Percentiles rank a stretch among this genome's conserved stretches.
Conservation (phyloP, 1,284 basidiomycete genomes). For the Moesziomyces antarcticus region DNA sequence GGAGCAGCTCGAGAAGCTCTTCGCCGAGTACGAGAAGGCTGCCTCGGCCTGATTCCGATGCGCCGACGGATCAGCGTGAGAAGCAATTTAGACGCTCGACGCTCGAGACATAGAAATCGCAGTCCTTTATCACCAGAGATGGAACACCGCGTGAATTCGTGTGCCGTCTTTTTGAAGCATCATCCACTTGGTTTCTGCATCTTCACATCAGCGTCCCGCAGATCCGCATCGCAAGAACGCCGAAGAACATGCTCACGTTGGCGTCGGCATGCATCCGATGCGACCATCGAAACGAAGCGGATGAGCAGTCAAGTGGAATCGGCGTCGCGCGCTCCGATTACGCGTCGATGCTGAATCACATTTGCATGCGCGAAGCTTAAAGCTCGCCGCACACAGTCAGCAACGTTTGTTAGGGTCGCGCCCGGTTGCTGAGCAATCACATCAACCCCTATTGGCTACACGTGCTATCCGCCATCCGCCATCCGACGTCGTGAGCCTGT, state of each 20-base stretch:
- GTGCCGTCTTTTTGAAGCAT: too few relatives aligned
- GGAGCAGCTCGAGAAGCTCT: constrained; percentile 49
- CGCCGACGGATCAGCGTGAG: not conserved
- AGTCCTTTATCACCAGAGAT: not conserved
- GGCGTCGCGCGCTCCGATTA: not conserved
- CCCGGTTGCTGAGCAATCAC: too few relatives aligned
- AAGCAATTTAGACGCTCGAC: not conserved
- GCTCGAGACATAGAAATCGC: not conserved
- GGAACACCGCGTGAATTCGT: not conserved
- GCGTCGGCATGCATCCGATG: not conserved
- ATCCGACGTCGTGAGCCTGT: too few relatives aligned
- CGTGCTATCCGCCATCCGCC: too few relatives aligned
- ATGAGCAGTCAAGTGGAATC: not conserved
- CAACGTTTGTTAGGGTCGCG: too few relatives aligned
- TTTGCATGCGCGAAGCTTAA: not conserved
- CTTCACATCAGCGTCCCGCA: too few relatives aligned
- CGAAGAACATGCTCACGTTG: not conserved
- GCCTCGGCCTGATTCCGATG: constrained; percentile 7
- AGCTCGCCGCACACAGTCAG: not conserved
- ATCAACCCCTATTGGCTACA: too few relatives aligned
- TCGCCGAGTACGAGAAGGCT: constrained; percentile 42
- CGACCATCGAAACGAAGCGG: too few relatives aligned
- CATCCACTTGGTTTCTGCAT: too few relatives aligned
- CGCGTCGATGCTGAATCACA: not conserved
- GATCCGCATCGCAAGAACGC: too few relatives aligned